phyloP scores from a whole-genome alignment of 371 early-diverging fungal genomes.

The Mortierella sp. region DNA sequence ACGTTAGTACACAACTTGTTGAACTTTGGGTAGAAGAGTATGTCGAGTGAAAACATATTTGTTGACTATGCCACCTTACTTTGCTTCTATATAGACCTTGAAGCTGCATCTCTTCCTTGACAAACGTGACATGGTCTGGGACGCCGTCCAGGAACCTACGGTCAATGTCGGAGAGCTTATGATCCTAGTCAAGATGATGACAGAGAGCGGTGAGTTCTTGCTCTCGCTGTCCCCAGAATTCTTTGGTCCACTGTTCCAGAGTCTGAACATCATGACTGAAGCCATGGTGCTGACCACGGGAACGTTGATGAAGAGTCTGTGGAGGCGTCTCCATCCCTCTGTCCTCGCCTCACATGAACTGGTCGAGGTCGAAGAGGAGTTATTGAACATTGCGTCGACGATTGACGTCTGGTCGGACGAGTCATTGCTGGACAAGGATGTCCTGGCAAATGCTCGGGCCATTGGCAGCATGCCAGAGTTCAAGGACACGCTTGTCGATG shows the following conservation, averaged over 20 bases:
- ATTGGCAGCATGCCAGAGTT: slow-evolving; percentile 57
- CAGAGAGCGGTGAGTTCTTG: slow-evolving; percentile 49
- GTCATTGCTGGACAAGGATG: slow-evolving; percentile 34
- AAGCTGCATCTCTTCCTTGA: slow-evolving; percentile 65
- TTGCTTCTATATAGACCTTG: slow-evolving; percentile 30
- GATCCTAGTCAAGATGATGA: slow-evolving; percentile 61
- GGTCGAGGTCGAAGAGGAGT: slow-evolving; percentile 60
- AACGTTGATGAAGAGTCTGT: slow-evolving; percentile 70
- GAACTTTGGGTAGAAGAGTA: neutral
- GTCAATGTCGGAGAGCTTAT: slow-evolving; percentile 70
- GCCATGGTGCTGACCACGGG: slow-evolving; percentile 58
- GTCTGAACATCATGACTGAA: slow-evolving; percentile 33
- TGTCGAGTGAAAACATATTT: neutral
- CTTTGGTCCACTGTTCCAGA: slow-evolving; percentile 41
- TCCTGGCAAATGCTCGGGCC: slow-evolving; percentile 41
- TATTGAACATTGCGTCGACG: slow-evolving; percentile 54
- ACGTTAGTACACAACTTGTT: slow-evolving; percentile 20
- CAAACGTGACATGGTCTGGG: slow-evolving; percentile 70
- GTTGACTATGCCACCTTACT: neutral
- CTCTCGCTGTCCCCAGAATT: slow-evolving; percentile 27
- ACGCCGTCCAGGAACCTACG: slow-evolving; percentile 56
- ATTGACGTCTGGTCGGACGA: slow-evolving; percentile 53
- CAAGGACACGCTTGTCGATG: slow-evolving; percentile 78
- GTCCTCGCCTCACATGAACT: slow-evolving; percentile 64
- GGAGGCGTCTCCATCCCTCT: slow-evolving; percentile 72